Evolutionary conservation across 2,329 filamentous ascomycete species (phyloP), one percentile per base, ranked within the genome.

Genomic region (Phialophora tarda): DNA sequence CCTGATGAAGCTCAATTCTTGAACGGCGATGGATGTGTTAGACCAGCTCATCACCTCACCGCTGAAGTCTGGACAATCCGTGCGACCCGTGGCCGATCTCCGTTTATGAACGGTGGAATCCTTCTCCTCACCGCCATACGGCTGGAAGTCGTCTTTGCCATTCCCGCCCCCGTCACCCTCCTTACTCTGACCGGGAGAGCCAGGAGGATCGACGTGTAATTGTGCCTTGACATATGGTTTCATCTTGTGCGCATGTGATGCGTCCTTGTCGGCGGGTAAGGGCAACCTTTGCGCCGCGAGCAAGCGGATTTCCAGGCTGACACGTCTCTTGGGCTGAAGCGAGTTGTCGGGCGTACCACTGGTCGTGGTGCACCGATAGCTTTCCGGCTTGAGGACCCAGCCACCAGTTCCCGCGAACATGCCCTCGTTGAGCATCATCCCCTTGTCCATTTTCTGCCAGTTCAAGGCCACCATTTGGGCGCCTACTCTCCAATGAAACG

Each of bases 401-500:
- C 94, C 93, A 50, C 86, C 82, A 59, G 91, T 90, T 10, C 88
- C 91, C 1, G 88, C 85, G 78, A 97, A 97, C 92, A 96, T 95
- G 72, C 88, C 93, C 75, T 95, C 89, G 75, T 97, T 97, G 14
- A 97, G 85, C 94, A 97, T 97, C 89, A 96, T 96, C 34, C 92
- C 93, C 72, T 92, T 90, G 74, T 97, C 93, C 77, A 91, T 89
- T 68, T 89, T 89, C 78, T 98, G 93, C 92, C 93, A 98, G 79
- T 97, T 97, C 67, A 98, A 82, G 0, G 93, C 93, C 1, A 96
- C 92, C 72, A 97, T 89, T 78, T 97, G 93, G 2, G 96, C 89
- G 14, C 93, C 93, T 70, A 91, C 89, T 34, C 92, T 86, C 93
- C 93, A 97, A 78, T 93, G 95, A 3, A 89, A 84, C 0, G 88